Conservation (phyloP, 805 yeast genomes). For the Metschnikowia rubicola region DNA sequence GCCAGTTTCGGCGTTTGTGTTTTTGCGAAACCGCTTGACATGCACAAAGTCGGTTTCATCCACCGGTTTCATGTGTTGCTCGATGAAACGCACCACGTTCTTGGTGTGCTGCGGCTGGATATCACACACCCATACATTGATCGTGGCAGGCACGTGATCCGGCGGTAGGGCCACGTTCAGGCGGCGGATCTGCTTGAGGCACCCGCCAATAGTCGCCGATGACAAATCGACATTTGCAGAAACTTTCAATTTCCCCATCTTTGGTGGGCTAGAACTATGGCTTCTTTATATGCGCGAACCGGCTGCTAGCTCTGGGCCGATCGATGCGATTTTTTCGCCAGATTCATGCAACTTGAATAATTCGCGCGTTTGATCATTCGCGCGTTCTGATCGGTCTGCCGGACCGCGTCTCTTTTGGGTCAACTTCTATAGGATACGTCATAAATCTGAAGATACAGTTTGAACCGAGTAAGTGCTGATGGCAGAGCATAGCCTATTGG, state of each 20-base stretch:
- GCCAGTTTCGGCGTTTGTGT: not conserved
- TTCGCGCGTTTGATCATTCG: too few relatives aligned
- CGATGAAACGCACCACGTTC: constrained; percentile 23
- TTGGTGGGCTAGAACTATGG: not conserved
- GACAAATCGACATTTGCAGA: constrained; percentile 40
- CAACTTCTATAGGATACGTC: not conserved
- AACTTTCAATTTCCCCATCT: constrained; percentile 15
- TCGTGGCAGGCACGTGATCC: constrained; percentile 24
- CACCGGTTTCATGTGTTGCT: constrained; percentile 23
- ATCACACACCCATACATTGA: constrained; percentile 47
- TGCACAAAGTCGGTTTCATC: constrained; percentile 35
- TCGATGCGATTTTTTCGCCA: not conserved
- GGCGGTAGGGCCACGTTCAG: constrained; percentile 16
- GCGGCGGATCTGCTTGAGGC: constrained; percentile 44
- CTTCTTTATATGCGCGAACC: too few relatives aligned
- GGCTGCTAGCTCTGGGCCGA: too few relatives aligned
- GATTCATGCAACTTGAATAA: not conserved
- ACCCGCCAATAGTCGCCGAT: constrained; percentile 42
- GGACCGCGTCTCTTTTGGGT: not conserved
- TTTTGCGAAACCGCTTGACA: constrained; percentile 54
- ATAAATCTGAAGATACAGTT: too few relatives aligned
- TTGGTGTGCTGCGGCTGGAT: constrained; percentile 38
- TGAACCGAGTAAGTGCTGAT: not conserved
- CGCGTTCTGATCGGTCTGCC: not conserved
- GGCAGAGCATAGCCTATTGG: constrained; percentile 4